Evolutionary conservation across 805 yeast genomes (phyloP).

Genomic region (Cyberlindnera nakhonratchasimensis): DNA sequence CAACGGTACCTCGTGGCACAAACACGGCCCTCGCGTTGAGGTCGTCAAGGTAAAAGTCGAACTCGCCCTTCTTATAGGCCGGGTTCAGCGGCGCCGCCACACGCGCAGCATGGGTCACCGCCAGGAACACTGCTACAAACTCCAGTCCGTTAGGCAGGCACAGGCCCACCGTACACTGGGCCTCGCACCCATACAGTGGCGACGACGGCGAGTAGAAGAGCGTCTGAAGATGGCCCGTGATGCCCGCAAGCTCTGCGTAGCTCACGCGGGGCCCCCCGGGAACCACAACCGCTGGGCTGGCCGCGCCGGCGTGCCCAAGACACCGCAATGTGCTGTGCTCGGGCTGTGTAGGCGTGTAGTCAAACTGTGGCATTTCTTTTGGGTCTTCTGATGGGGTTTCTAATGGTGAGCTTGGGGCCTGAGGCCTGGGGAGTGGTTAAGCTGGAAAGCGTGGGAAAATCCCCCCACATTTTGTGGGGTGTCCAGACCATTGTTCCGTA

Average conservation of each 20-base stretch:
- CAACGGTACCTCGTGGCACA: slow-evolving; percentile 50
- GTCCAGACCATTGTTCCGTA: too few species aligned
- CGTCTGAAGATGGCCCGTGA: slow-evolving; percentile 48
- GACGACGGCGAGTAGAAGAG: slow-evolving; percentile 40
- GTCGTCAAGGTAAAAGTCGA: slow-evolving; percentile 62
- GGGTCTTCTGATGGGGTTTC: too few species aligned
- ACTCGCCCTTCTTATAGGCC: slow-evolving; percentile 55
- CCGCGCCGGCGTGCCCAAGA: slow-evolving; percentile 35
- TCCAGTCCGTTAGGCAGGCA: slow-evolving; percentile 61
- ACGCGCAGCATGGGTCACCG: slow-evolving; percentile 50
- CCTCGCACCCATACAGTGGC: slow-evolving; percentile 36
- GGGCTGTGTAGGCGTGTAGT: slow-evolving; percentile 3
- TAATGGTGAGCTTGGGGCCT: too few species aligned
- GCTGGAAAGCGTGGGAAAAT: too few species aligned
- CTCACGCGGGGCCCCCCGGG: slow-evolving; percentile 47
- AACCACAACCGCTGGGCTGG: slow-evolving; percentile 40
- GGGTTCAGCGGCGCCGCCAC: slow-evolving; percentile 72
- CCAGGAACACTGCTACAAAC: slow-evolving; percentile 52
- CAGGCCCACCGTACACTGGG: slow-evolving; percentile 52
- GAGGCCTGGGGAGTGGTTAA: too few species aligned
- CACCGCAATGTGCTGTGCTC: slow-evolving; percentile 32
- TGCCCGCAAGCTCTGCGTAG: slow-evolving; percentile 41
- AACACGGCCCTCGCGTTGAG: slow-evolving; percentile 53
- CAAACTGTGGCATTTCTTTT: too few species aligned
- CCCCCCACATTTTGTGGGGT: too few species aligned